These are phyloP conservation scores for Glycyrrhiza uralensis DNA, from an alignment of 306 rosid species.

Conservation along the genomic window DNA sequence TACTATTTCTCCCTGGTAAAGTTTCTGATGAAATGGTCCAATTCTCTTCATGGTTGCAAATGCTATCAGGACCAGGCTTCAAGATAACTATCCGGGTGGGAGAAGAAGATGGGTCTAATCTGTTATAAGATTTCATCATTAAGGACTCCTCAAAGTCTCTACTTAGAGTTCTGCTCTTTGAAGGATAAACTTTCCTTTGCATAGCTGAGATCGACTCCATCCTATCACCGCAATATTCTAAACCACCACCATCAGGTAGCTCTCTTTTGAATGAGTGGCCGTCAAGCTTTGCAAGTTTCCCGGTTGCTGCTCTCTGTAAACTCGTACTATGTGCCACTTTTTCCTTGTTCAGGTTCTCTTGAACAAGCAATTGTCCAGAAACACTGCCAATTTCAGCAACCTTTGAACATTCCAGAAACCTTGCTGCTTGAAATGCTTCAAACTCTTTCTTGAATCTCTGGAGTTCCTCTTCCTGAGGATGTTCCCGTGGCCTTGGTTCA, in stretches of 20 bases:
- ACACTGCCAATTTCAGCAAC: constrained; percentile 49
- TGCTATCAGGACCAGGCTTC: constrained; percentile 84
- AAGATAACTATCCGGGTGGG: constrained; percentile 82
- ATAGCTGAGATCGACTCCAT: constrained; percentile 40
- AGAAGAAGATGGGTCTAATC: constrained; percentile 39
- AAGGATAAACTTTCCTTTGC: constrained; percentile 42
- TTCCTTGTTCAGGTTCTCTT: constrained; percentile 52
- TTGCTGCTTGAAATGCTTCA: constrained; percentile 88
- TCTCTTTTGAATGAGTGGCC: constrained; percentile 28
- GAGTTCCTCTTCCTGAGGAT: constrained; percentile 96
- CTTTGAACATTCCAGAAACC: constrained; percentile 77
- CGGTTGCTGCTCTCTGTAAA: constrained; percentile 28
- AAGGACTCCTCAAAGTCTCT: constrained; percentile 76
- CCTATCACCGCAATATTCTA: constrained; percentile 32
- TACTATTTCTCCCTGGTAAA: constrained; percentile 60
- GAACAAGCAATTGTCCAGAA: constrained; percentile 40
- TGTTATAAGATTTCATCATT: constrained; percentile 41
- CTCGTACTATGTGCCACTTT: constrained; percentile 36
- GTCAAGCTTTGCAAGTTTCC: constrained; percentile 40
- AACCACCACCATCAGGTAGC: constrained; percentile 29
- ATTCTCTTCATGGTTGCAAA: constrained; percentile 53
- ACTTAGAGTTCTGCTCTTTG: constrained; percentile 65
- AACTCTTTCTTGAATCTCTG: constrained; percentile 92
- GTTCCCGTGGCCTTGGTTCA: constrained; percentile 65
- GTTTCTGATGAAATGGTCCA: constrained; percentile 57